Base-by-base conservation (phyloP, 768 basidiomycete species). In the Tulasnella sp. region DNA sequence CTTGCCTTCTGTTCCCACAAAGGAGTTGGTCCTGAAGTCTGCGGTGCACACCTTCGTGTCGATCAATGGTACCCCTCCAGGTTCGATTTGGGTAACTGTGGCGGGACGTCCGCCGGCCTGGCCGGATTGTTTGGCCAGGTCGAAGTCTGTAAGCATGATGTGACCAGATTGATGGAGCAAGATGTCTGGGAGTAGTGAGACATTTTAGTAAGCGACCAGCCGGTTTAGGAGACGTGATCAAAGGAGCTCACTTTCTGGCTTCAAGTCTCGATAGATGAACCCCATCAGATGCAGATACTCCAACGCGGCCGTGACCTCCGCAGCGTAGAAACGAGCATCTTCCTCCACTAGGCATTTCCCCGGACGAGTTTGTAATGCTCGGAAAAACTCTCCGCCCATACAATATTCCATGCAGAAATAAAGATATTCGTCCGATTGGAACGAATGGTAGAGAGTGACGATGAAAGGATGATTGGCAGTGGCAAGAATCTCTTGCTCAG, bases 361-460 rank as follows among this genome's bases (percentile, higher is more conserved):
- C 8, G 97, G 98, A 81, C 96, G 90, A 72, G 94, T 94, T 85
- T 99, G 98, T 81, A 99, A 87, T 12, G 97, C 97, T 46, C 98
- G 93, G 89, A 99, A 99, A 88, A 99, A 99, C 84, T 99, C 98
- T 79, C 98, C 98, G 46, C 98, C 95, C 91, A 98, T 97, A 87
- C 98, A 99, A 86, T 98, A 99, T 86, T 98, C 95, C 95, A 96
- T 96, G 88, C 96, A 98, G 85, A 99, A 97, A 86, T 98, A 99
- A 39, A 99, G 91, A 86, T 98, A 98, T 80, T 95, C 94, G 83
- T 97, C 95, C 19, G 96, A 98, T 86, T 99, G 98, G 88, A 99
- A 99, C 4, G 97, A 98, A 86, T 99, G 98, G 86, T 98, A 94
- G 48, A 99, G 91, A 36, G 98, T 99, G 83, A 99, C 97, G 86